Evolutionary conservation across 306 rosid genomes (phyloP), one percentile per base, ranked within the genome.

Genomic region (Casuarina equisetifolia): DNA sequence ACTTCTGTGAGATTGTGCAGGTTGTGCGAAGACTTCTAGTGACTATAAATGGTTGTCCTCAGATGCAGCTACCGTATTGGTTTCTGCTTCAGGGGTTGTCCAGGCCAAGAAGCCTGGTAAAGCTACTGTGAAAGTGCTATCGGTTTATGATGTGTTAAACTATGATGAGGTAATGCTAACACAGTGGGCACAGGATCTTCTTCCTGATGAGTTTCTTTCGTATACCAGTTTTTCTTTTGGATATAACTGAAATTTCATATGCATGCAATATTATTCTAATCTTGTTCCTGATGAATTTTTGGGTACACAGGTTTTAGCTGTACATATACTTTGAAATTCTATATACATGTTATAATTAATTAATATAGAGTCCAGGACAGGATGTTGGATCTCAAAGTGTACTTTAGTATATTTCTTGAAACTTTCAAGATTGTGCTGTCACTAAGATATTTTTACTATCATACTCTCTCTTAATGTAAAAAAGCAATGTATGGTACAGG

Each of bases 21-120:
- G 98, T 76, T 94, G 98, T 82, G 97, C 92, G 63, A 82, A 90
- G 79, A 76, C 87, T 74, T 85, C 85, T 46, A 89, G 83, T 72
- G 97, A 92, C 82, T 90, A 88, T 84, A 90, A 84, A 82, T 94
- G 98, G 98, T 80, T 90, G 76, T 89, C 98, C 76, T 89, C 97
- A 48, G 93, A 94, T 84, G 55, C 78, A 76, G 78, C 86, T 74
- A 89, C 69, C 16, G 90, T 90, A 75, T 90, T 89, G 61, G 90
- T 92, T 48, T 90, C 97, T 72, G 82, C 87, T 87, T 88, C 87
- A 83, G 98, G 98, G 67, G 82, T 87, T 85, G 85, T 92, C 78
- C 98, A 92, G 92, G 97, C 93, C 45, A 88, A 85, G 89, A 89
- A 78, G 88, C 91, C 91, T 70, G 98, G 97, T 77, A 90, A 89